Evolutionary conservation across 495 filamentous ascomycete species (phyloP).

Genomic region (Aspergillus saccharolyticus): DNA sequence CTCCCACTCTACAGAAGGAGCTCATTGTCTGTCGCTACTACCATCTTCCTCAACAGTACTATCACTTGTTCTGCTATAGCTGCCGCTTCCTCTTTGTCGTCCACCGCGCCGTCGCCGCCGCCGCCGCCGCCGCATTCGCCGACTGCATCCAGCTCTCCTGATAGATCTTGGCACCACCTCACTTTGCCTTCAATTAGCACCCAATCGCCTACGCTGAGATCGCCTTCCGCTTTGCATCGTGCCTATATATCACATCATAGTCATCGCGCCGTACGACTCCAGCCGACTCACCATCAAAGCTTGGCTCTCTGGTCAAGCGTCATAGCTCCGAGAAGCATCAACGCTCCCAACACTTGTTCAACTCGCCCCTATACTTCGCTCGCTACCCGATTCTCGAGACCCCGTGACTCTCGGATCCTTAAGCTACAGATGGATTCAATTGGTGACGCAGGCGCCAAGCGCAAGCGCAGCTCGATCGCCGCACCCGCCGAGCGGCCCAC

Average conservation of each 20-base stretch:
- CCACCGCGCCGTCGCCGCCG: slow-evolving; percentile 11
- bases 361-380: slow-evolving; percentile 11
- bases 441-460: slow-evolving; percentile 50
- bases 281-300: slow-evolving; percentile 8
- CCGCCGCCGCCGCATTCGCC: neutral
- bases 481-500: slow-evolving; percentile 47
- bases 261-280: slow-evolving; percentile 5
- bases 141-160: neutral
- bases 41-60: neutral
- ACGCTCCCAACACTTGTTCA: slow-evolving; percentile 3
- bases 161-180: neutral
- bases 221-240: neutral
- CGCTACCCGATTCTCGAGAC: slow-evolving; percentile 1
- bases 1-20: slow-evolving; percentile 27
- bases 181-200: neutral
- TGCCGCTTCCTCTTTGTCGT: slow-evolving; percentile 9
- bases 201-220: neutral
- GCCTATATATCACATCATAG: neutral
- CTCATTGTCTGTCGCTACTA: slow-evolving; percentile 21
- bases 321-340: slow-evolving; percentile 1
- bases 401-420: slow-evolving; percentile 6
- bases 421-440: slow-evolving; percentile 47
- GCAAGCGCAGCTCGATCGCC: slow-evolving; percentile 54
- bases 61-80: slow-evolving; percentile 1
- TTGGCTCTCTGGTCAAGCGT: slow-evolving; percentile 9